Conservation (phyloP, 805 yeast species). For the Yarrowia porcina region DNA sequence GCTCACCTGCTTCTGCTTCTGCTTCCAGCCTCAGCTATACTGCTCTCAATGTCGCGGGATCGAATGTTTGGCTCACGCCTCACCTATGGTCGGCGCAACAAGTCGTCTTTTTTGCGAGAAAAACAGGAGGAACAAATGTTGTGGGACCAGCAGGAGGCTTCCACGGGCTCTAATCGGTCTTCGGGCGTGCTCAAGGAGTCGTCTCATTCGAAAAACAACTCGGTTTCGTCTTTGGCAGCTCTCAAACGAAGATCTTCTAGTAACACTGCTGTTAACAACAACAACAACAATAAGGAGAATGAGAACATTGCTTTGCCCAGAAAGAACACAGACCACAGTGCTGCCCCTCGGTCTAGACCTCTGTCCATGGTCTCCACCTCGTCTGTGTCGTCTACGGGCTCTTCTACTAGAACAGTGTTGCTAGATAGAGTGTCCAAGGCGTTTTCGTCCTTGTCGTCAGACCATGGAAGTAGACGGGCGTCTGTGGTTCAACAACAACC, state of each 20-base stretch:
- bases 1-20: no score
- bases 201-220: conserved; percentile 17
- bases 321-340: neutral
- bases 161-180: neutral
- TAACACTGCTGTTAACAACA: neutral
- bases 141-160: conserved; percentile 17
- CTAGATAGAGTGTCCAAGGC: conserved; percentile 13
- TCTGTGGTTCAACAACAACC: conserved; percentile 29
- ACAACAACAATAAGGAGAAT: neutral
- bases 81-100: conserved; percentile 20
- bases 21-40: no score
- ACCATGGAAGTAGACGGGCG: conserved; percentile 14
- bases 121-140: conserved; percentile 18
- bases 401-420: conserved; percentile 15
- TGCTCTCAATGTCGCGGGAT: conserved; percentile 10
- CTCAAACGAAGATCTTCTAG: neutral
- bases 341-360: neutral
- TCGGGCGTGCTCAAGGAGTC: conserved; percentile 18
- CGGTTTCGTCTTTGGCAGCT: neutral
- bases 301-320: neutral
- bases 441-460: conserved; percentile 24
- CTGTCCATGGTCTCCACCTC: conserved; percentile 27
- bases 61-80: conserved; percentile 14
- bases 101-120: conserved; percentile 14
- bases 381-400: conserved; percentile 30